A percentile compares a stretch with the other conserved stretches of the same genome.
These are phyloP conservation scores for Colletotrichum agaves DNA, from an alignment of 2,329 filamentous ascomycete species.

Conservation along the genomic window DNA sequence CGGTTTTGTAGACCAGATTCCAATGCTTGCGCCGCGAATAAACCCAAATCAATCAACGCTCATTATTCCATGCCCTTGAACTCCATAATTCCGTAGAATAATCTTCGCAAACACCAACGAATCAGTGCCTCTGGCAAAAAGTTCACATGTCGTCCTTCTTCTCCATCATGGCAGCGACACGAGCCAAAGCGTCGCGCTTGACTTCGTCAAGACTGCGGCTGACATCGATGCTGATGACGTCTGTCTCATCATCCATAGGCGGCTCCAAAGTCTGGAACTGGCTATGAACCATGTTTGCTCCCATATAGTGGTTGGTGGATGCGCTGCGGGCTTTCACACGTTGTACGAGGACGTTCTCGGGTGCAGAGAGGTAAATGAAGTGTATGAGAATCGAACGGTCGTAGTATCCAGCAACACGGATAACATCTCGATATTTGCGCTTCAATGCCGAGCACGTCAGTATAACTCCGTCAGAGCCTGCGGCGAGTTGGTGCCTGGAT, in stretches of 20 bases:
- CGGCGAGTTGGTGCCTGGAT: slow-evolving; percentile 65
- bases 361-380: slow-evolving; percentile 90
- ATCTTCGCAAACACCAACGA: slow-evolving; percentile 23
- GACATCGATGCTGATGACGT: slow-evolving; percentile 79
- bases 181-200: slow-evolving; percentile 66
- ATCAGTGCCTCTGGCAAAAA: not conserved
- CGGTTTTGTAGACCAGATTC: slow-evolving; percentile 28
- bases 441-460: slow-evolving; percentile 96
- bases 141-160: slow-evolving; percentile 36
- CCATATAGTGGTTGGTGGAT: slow-evolving; percentile 90
- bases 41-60: slow-evolving; percentile 28
- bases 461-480: slow-evolving; percentile 79
- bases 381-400: slow-evolving; percentile 80
- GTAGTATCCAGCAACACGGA: slow-evolving; percentile 83
- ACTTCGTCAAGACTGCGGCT: slow-evolving; percentile 69
- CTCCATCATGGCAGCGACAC: slow-evolving; percentile 66
- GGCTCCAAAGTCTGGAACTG: slow-evolving; percentile 91
- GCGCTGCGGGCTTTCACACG: slow-evolving; percentile 73
- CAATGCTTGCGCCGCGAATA: slow-evolving; percentile 34
- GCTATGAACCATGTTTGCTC: slow-evolving; percentile 92
- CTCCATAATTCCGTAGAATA: slow-evolving; percentile 33
- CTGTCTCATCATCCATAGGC: slow-evolving; percentile 75
- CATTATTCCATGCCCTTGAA: slow-evolving; percentile 33
- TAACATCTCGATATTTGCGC: slow-evolving; percentile 95
- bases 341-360: slow-evolving; percentile 78